Percentiles rank a stretch among this genome's conserved stretches.
Evolutionary conservation across 2,329 filamentous ascomycete species (phyloP).

Genomic region (Diaporthe sp.): DNA sequence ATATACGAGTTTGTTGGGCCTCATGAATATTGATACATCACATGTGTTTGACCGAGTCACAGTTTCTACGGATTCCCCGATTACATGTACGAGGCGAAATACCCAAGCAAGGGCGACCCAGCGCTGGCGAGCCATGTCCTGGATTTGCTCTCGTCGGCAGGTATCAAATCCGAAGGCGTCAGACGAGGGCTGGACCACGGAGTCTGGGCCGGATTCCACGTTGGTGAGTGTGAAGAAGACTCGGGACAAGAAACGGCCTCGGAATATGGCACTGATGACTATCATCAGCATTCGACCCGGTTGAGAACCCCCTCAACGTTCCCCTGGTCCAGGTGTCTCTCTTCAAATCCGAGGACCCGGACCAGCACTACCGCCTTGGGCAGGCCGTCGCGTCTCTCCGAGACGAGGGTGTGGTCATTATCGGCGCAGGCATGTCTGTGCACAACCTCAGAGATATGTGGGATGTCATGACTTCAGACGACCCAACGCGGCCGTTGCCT

Average conservation of each 20-base stretch:
- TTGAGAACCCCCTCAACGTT: constrained; percentile 72
- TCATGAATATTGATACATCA: no score
- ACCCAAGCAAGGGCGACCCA: constrained; percentile 73
- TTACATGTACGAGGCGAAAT: constrained; percentile 77
- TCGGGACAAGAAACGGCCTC: constrained; percentile 42
- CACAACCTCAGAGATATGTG: constrained; percentile 74
- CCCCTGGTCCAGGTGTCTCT: constrained; percentile 82
- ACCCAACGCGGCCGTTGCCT: constrained; percentile 61
- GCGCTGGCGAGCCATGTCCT: constrained; percentile 73
- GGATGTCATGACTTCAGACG: constrained; percentile 54
- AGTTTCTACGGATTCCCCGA: constrained; percentile 78
- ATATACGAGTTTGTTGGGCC: constrained; percentile 71
- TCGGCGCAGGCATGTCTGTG: constrained; percentile 82
- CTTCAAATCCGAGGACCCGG: constrained; percentile 74
- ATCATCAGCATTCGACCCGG: constrained; percentile 68
- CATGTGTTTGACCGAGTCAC: constrained; percentile 46
- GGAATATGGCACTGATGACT: neutral
- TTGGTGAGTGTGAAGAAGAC: constrained; percentile 48
- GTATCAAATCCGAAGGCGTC: constrained; percentile 71
- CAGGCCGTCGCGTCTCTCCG: constrained; percentile 75
- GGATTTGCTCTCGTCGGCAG: constrained; percentile 65
- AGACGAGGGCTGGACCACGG: constrained; percentile 81
- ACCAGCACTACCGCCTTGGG: constrained; percentile 77
- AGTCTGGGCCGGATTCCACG: constrained; percentile 78
- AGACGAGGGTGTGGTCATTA: constrained; percentile 76